phyloP scores from a whole-genome alignment of 2,329 filamentous ascomycete genomes.

The Colletotrichum tropicale region DNA sequence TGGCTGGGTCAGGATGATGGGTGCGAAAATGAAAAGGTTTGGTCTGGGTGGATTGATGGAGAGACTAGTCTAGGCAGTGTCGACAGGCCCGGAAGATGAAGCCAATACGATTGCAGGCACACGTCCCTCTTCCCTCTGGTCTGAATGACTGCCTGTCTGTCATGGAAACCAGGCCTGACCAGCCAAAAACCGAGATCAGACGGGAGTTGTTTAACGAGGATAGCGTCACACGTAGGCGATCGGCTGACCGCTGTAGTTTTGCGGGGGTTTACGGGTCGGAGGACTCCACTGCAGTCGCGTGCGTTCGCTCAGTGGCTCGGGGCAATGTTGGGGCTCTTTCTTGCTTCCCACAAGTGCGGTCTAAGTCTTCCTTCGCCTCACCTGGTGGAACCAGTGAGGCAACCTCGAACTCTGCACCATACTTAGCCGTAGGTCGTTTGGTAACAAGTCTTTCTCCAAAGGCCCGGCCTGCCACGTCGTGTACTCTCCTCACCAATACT shows the following conservation, averaged over 20 bases:
- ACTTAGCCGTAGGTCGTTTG: neutral
- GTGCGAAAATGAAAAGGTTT: neutral
- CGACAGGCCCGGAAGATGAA: neutral
- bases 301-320: neutral
- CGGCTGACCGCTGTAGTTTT: neutral
- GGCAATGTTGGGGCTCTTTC: neutral
- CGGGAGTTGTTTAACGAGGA: neutral
- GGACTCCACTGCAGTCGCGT: neutral
- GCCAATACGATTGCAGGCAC: neutral
- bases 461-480: neutral
- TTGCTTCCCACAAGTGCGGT: neutral
- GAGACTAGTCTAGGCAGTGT: neutral
- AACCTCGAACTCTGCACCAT: neutral
- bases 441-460: neutral
- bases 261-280: neutral
- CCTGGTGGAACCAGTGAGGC: neutral
- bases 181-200: neutral
- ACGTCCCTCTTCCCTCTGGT: neutral
- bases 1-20: neutral
- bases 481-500: neutral
- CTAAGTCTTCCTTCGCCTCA: neutral
- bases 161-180: neutral
- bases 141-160: neutral
- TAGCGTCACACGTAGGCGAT: neutral
- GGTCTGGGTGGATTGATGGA: neutral